These are phyloP conservation scores for Fusarium buharicum DNA, from an alignment of 2,329 filamentous ascomycete species.

Conservation along the genomic window DNA sequence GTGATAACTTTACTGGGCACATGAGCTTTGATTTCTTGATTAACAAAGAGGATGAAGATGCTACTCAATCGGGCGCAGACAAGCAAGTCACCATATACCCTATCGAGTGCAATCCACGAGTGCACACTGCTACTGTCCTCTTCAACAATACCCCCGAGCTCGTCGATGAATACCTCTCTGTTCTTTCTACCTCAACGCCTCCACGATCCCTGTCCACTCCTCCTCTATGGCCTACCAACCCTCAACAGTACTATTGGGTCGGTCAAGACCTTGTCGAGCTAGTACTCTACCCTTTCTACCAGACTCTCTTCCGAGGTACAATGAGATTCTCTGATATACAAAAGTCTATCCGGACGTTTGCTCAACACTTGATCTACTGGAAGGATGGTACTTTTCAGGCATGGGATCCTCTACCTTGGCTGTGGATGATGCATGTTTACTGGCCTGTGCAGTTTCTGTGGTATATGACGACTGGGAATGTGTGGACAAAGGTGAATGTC, in stretches of 20 bases:
- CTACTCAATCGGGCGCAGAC: slow-evolving; percentile 26
- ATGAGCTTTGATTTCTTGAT: slow-evolving; percentile 78
- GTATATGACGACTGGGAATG: slow-evolving; percentile 55
- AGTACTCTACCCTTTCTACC: slow-evolving; percentile 58
- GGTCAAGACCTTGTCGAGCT: slow-evolving; percentile 70
- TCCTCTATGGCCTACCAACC: slow-evolving; percentile 38
- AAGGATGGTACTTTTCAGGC: slow-evolving; percentile 64
- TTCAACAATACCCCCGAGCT: slow-evolving; percentile 63
- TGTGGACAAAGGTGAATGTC: slow-evolving; percentile 74
- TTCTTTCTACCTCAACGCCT: slow-evolving; percentile 48
- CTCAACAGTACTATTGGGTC: slow-evolving; percentile 67
- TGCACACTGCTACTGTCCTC: slow-evolving; percentile 73
- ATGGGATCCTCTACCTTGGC: slow-evolving; percentile 67
- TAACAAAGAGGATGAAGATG: slow-evolving; percentile 10
- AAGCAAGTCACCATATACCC: slow-evolving; percentile 61
- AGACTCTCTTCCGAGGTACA: slow-evolving; percentile 43
- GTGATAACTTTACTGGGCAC: slow-evolving; percentile 71
- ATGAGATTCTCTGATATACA: slow-evolving; percentile 37
- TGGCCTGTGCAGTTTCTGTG: slow-evolving; percentile 63
- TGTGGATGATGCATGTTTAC: slow-evolving; percentile 67
- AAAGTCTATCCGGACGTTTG: slow-evolving; percentile 44
- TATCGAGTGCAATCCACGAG: slow-evolving; percentile 77
- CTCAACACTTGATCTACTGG: slow-evolving; percentile 58
- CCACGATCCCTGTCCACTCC: slow-evolving; percentile 12
- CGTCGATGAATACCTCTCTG: slow-evolving; percentile 63